These are phyloP conservation scores for Emmonsiellopsis sp. DNA, from an alignment of 2,329 filamentous ascomycete species.

Conservation along the genomic window DNA sequence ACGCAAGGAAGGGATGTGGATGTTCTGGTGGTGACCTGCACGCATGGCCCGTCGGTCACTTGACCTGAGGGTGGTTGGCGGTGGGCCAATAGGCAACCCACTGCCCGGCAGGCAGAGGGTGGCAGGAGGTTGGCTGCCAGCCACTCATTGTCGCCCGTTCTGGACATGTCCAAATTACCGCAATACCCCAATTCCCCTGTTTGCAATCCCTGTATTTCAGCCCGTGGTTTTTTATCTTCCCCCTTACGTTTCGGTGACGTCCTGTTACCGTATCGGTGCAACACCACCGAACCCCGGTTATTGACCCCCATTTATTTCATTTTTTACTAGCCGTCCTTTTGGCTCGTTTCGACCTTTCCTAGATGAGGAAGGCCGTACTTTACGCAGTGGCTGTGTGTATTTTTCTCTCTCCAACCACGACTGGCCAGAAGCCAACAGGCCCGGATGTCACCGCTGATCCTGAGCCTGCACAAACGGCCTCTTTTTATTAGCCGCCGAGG, in stretches of 20 bases:
- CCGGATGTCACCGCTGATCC: not conserved
- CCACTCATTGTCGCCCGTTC: not conserved
- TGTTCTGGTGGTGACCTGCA: constrained; percentile 20
- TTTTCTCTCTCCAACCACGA: not conserved
- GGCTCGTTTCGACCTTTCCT: not conserved
- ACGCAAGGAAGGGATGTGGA: constrained; percentile 20
- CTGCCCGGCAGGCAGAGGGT: not conserved
- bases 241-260: not conserved
- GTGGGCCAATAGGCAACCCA: constrained; percentile 10
- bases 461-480: not conserved
- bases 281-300: not conserved
- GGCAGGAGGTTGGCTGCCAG: not conserved
- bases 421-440: not conserved
- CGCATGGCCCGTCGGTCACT: constrained; percentile 53
- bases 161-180: not conserved
- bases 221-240: not conserved
- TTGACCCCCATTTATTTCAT: constrained; percentile 4
- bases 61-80: constrained; percentile 40
- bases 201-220: not conserved
- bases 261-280: constrained; percentile 2
- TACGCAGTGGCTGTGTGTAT: constrained; percentile 2
- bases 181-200: not conserved
- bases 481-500: not conserved
- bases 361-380: constrained; percentile 1
- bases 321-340: constrained; percentile 9